Percentiles rank a stretch among this genome's conserved stretches.
These are phyloP conservation scores for Incumbomyces delicatus DNA, from an alignment of 2,329 filamentous ascomycete species.

Conservation along the genomic window DNA sequence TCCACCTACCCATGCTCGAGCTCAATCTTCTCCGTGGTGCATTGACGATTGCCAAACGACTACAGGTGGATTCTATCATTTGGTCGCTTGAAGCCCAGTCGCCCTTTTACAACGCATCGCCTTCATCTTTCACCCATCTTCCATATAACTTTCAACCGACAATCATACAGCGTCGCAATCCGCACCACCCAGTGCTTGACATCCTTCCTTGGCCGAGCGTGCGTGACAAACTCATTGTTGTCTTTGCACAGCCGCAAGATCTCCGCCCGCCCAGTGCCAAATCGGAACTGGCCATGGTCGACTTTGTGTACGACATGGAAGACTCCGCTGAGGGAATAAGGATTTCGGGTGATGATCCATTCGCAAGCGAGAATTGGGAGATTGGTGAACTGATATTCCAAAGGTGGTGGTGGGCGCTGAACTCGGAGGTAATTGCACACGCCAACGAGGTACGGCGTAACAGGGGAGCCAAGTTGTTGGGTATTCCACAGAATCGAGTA, in stretches of 20 bases:
- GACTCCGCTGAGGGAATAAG: slow-evolving; percentile 43
- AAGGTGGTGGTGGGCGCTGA: slow-evolving; percentile 53
- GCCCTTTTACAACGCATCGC: slow-evolving; percentile 31
- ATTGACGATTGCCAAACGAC: slow-evolving; percentile 38
- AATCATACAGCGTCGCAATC: slow-evolving; percentile 37
- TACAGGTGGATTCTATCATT: slow-evolving; percentile 32
- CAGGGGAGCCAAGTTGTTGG: slow-evolving; percentile 31
- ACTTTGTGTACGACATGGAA: slow-evolving; percentile 49
- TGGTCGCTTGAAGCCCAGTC: slow-evolving; percentile 41
- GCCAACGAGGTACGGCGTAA: slow-evolving; percentile 44
- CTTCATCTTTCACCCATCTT: slow-evolving; percentile 28
- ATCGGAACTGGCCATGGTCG: slow-evolving; percentile 39
- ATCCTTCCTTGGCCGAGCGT: slow-evolving; percentile 49
- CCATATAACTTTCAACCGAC: slow-evolving; percentile 44
- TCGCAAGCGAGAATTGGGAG: slow-evolving; percentile 44
- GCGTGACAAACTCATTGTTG: slow-evolving; percentile 43
- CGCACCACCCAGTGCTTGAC: slow-evolving; percentile 50
- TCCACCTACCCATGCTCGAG: slow-evolving; percentile 40
- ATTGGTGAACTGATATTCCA: slow-evolving; percentile 49
- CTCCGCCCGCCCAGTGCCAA: slow-evolving; percentile 40
- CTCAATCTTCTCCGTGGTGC: slow-evolving; percentile 41
- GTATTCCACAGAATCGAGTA: slow-evolving; percentile 1
- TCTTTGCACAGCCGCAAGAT: slow-evolving; percentile 41
- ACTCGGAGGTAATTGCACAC: slow-evolving; percentile 42
- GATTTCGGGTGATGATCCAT: slow-evolving; percentile 43